phyloP scores from a whole-genome alignment of 345 rosid species.

The Eucalyptus marginata region DNA sequence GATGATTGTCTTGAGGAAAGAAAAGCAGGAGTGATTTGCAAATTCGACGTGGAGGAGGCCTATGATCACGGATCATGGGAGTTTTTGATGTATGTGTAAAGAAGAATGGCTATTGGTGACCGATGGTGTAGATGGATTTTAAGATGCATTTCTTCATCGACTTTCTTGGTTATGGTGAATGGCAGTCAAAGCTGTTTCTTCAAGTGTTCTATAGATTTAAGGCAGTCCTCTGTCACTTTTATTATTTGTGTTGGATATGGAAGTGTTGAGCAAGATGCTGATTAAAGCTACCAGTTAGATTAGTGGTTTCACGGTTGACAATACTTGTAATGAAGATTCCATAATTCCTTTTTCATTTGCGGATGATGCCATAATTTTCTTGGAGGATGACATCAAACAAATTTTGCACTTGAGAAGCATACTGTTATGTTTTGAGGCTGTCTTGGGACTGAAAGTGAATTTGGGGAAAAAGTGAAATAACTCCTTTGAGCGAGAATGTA shows the following conservation, averaged over 20 bases:
- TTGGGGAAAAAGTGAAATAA: neutral
- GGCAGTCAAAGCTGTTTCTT: neutral
- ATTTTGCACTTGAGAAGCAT: neutral
- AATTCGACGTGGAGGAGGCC: neutral
- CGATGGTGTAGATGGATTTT: neutral
- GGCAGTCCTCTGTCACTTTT: neutral
- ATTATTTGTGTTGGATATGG: neutral
- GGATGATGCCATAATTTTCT: neutral
- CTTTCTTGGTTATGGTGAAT: neutral
- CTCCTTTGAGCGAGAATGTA: neutral
- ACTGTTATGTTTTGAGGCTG: neutral
- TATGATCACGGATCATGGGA: neutral
- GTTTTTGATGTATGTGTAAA: neutral
- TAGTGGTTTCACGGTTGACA: neutral
- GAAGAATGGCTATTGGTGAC: neutral
- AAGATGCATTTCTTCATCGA: neutral
- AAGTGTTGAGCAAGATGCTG: neutral
- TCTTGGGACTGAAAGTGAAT: neutral
- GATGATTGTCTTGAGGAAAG: neutral
- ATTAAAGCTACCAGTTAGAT: neutral
- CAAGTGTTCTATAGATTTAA: neutral
- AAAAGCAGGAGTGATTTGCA: neutral
- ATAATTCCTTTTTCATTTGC: neutral
- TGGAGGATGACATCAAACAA: neutral
- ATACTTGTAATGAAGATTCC: fast-evolving